phyloP scores from a whole-genome alignment of 495 filamentous ascomycete genomes.

The Ramalina intermedia region DNA sequence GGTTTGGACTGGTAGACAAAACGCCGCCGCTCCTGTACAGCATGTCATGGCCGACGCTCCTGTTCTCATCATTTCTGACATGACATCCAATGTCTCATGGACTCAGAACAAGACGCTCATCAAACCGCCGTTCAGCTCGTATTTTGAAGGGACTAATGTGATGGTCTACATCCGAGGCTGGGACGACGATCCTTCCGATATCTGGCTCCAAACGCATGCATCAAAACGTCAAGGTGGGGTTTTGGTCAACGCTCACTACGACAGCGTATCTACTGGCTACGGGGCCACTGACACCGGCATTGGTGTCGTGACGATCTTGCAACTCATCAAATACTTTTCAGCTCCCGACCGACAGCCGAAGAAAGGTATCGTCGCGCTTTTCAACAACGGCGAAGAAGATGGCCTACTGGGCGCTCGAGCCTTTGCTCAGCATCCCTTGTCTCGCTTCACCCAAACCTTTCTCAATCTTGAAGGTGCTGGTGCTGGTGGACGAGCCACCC shows the following conservation, averaged over 20 bases:
- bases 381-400: slow-evolving; percentile 97
- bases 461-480: slow-evolving; percentile 92
- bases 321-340: slow-evolving; percentile 82
- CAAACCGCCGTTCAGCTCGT: slow-evolving; percentile 39
- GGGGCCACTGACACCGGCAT: slow-evolving; percentile 92
- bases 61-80: slow-evolving; percentile 64
- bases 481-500: slow-evolving; percentile 72
- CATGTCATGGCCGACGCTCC: slow-evolving; percentile 13
- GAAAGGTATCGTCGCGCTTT: slow-evolving; percentile 64
- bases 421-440: slow-evolving; percentile 70
- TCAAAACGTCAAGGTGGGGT: slow-evolving; percentile 56
- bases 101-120: slow-evolving; percentile 14
- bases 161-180: slow-evolving; percentile 79
- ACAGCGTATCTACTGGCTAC: slow-evolving; percentile 80
- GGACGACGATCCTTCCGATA: slow-evolving; percentile 50
- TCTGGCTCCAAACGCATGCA: slow-evolving; percentile 41
- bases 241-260: slow-evolving; percentile 90
- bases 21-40: slow-evolving; percentile 10
- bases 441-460: slow-evolving; percentile 65
- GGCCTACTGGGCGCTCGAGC: slow-evolving; percentile 78
- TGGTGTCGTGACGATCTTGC: slow-evolving; percentile 71
- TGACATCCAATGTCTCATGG: slow-evolving; percentile 63
- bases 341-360: slow-evolving; percentile 59
- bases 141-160: slow-evolving; percentile 89
- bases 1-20: slow-evolving; percentile 22